Percentiles rank a stretch among this genome's conserved stretches.
Conservation (phyloP, 176 grass and related monocot species). For the Paspalum vaginatum region DNA sequence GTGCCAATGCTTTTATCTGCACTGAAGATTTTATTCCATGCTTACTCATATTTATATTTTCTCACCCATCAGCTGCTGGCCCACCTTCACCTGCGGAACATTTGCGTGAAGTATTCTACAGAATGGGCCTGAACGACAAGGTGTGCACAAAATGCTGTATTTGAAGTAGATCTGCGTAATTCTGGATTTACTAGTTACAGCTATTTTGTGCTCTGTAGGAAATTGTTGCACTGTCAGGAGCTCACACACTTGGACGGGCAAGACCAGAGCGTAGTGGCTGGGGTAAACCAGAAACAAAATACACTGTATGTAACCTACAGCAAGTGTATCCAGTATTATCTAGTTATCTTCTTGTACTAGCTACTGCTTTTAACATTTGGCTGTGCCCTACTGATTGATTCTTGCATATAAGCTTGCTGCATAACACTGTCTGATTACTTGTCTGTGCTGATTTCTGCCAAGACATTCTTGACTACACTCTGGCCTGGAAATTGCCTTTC, state of each 20-base stretch:
- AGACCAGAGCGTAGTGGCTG: constrained; percentile 93
- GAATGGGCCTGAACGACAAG: constrained; percentile 94
- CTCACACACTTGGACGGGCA: constrained; percentile 92
- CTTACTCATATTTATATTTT: constrained; percentile 29
- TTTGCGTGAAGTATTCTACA: constrained; percentile 90
- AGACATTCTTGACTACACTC: constrained; percentile 22
- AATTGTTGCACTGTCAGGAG: constrained; percentile 93
- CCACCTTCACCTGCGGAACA: constrained; percentile 89
- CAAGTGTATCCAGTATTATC: background rate
- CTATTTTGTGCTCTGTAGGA: constrained; percentile 54
- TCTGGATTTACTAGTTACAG: constrained; percentile 23
- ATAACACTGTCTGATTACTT: constrained; percentile 2
- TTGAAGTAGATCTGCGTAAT: background rate
- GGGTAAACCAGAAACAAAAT: constrained; percentile 97
- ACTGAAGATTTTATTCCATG: background rate
- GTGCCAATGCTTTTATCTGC: background rate
- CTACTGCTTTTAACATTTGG: background rate
- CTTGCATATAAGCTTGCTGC: background rate
- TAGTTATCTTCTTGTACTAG: background rate
- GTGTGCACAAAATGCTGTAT: constrained; percentile 40
- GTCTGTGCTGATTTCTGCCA: background rate
- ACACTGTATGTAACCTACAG: constrained; percentile 67
- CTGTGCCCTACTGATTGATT: background rate
- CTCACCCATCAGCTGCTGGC: constrained; percentile 67
- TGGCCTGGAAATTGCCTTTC: background rate